phyloP scores from a whole-genome alignment of 129 eudicot genomes.

The Lactuca saligna region DNA sequence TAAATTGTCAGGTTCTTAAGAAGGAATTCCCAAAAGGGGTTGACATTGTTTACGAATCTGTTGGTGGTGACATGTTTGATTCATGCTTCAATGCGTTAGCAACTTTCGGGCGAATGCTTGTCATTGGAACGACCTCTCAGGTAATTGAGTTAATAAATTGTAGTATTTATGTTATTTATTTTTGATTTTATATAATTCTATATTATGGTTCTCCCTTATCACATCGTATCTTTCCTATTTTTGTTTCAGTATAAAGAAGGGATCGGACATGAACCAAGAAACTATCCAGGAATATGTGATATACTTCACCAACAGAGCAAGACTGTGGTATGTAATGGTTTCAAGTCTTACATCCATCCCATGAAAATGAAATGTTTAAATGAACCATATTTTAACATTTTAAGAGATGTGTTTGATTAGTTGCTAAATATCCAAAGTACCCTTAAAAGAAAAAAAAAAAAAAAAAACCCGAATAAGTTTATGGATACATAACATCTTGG shows the following conservation, averaged over 20 bases:
- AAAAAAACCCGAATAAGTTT: not conserved
- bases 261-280: conserved; percentile 76
- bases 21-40: conserved; percentile 89
- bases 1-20: conserved; percentile 64
- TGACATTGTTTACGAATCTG: conserved; percentile 90
- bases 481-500: too few relatives aligned
- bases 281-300: conserved; percentile 82
- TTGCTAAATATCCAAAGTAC: not conserved
- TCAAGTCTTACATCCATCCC: not conserved
- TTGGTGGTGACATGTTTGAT: conserved; percentile 97
- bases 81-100: conserved; percentile 78
- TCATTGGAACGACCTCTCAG: conserved; percentile 99
- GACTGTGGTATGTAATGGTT: conserved; percentile 63
- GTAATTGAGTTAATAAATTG: conserved; percentile 32
- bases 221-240: not conserved
- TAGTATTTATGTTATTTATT: not conserved
- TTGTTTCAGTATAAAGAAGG: conserved; percentile 82
- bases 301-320: conserved; percentile 77
- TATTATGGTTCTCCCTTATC: not conserved
- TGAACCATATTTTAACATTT: too few relatives aligned
- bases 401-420: not conserved
- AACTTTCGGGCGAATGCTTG: conserved; percentile 72
- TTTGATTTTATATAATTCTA: not conserved
- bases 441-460: not conserved
- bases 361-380: too few relatives aligned